These are phyloP conservation scores for Aurinia saxatilis DNA, from an alignment of 345 rosid species.

Conservation along the genomic window DNA sequence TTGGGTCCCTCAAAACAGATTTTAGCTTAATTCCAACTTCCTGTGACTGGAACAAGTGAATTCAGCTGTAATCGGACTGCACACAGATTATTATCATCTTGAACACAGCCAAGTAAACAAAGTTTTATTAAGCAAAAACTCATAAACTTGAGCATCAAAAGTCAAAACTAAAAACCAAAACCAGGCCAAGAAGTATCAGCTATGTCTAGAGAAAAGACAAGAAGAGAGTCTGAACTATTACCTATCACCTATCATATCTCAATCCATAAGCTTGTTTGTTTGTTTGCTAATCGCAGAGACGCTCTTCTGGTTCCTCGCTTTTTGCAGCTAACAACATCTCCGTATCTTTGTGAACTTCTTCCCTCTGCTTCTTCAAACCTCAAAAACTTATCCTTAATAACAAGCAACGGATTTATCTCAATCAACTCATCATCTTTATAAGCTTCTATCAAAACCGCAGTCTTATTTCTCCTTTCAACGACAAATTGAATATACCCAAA, in stretches of 20 bases:
- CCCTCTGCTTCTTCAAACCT: constrained; percentile 52
- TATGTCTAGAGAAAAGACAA: not conserved
- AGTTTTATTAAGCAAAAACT: not conserved
- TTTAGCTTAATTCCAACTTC: not conserved
- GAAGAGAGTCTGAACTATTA: too few relatives aligned
- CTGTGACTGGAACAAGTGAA: not conserved
- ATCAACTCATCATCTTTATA: constrained; percentile 48
- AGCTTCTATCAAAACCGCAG: constrained; percentile 75
- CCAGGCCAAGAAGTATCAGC: not conserved
- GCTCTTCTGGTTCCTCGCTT: constrained; percentile 8
- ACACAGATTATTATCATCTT: too few relatives aligned
- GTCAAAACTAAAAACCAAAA: constrained; percentile 1
- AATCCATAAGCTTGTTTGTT: not conserved
- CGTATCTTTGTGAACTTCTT: too few relatives aligned
- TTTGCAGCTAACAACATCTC: constrained; percentile 30
- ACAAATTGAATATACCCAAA: constrained; percentile 81
- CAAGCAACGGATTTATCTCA: constrained; percentile 60
- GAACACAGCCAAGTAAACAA: not conserved
- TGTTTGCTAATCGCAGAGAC: constrained; percentile 23
- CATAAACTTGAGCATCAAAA: not conserved
- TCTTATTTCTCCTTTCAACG: constrained; percentile 76
- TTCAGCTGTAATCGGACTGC: too few relatives aligned
- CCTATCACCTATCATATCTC: too few relatives aligned
- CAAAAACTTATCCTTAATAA: constrained; percentile 61
- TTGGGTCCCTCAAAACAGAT: not conserved